Percentiles rank a stretch among this genome's conserved stretches.
phyloP scores from a whole-genome alignment of 306 rosid genomes.

The Cucurbita argyrosperma region DNA sequence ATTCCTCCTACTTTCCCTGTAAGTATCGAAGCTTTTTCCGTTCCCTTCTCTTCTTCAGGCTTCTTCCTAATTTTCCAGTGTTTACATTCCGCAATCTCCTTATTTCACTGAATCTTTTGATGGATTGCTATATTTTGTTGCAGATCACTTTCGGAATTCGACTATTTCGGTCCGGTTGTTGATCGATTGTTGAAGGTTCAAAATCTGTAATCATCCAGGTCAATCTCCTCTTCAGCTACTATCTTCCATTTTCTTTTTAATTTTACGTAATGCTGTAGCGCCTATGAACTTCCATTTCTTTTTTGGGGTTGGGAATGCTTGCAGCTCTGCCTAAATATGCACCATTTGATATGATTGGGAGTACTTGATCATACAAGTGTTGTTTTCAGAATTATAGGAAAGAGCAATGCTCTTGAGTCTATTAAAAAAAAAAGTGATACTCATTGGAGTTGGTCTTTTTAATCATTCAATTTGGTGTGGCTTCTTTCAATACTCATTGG shows the following conservation, averaged over 20 bases:
- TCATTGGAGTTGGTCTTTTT: not conserved
- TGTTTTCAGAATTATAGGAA: not conserved
- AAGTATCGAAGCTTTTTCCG: not conserved
- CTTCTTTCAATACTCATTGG: not conserved
- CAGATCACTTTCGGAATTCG: not conserved
- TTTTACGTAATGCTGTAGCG: not conserved
- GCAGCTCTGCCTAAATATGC: not conserved
- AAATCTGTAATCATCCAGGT: not conserved
- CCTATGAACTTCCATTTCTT: not conserved
- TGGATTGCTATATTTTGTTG: not conserved
- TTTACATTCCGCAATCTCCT: not conserved
- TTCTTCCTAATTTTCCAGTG: not conserved
- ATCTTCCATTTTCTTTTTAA: not conserved
- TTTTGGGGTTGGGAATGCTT: not conserved
- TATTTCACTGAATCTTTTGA: not conserved
- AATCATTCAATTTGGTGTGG: not conserved
- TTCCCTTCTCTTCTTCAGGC: not conserved
- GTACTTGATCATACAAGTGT: not conserved
- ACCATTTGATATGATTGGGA: not conserved
- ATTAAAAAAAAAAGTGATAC: not conserved
- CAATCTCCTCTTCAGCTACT: not conserved
- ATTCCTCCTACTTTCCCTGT: not conserved
- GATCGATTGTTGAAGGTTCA: not conserved
- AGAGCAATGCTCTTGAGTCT: not conserved
- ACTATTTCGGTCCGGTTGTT: not conserved